phyloP scores from a whole-genome alignment of 2,329 filamentous ascomycete genomes.

The Talaromyces piceae region DNA sequence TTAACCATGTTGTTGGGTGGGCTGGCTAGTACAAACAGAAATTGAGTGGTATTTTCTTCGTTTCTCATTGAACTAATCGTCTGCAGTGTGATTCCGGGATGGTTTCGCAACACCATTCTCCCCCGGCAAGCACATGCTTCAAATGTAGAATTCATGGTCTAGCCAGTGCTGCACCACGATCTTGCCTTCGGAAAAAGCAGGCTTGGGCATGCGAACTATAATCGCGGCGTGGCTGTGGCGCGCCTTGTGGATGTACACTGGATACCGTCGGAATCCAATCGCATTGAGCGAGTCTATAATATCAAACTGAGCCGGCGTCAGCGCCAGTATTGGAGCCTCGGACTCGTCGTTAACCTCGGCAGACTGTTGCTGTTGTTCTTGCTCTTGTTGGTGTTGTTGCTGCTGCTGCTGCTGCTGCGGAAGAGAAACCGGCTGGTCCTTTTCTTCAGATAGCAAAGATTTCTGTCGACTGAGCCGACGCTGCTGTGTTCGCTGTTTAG shows the following conservation, averaged over 20 bases:
- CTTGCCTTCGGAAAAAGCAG: constrained; percentile 67
- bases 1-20: not conserved
- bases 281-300: constrained; percentile 73
- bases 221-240: constrained; percentile 86
- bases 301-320: constrained; percentile 71
- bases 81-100: not conserved
- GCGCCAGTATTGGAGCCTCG: constrained; percentile 63
- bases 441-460: constrained; percentile 8
- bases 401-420: constrained; percentile 5
- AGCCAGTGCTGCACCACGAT: constrained; percentile 77
- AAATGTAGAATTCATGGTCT: constrained; percentile 63
- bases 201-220: constrained; percentile 63
- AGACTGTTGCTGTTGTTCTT: constrained; percentile 17
- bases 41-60: not conserved
- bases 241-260: constrained; percentile 51
- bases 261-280: constrained; percentile 52
- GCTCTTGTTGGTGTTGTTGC: no score
- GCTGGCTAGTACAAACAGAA: not conserved
- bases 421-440: constrained; percentile 10
- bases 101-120: no score
- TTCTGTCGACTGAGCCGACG: constrained; percentile 6
- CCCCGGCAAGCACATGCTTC: constrained; percentile 13
- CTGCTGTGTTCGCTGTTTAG: constrained; percentile 4
- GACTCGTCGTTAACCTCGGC: constrained; percentile 19
- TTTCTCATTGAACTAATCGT: not conserved